phyloP scores from a whole-genome alignment of 805 yeast species.

The Dipodascus geniculatus region DNA sequence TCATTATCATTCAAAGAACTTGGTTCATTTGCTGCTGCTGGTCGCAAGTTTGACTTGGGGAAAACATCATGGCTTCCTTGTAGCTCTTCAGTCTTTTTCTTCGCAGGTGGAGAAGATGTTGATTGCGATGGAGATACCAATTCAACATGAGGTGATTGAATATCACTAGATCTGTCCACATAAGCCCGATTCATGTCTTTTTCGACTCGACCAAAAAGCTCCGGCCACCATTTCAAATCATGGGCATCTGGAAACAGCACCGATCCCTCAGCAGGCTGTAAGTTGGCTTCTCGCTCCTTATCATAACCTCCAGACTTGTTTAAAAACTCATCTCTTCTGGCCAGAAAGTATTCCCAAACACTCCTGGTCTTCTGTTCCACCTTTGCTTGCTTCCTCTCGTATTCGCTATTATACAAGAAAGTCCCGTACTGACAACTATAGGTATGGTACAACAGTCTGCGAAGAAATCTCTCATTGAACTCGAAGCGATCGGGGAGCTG shows the following conservation, averaged over 20 bases:
- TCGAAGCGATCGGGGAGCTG: conserved; percentile 71
- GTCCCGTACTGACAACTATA: conserved; percentile 95
- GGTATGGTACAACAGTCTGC: conserved; percentile 75
- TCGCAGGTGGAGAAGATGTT: not conserved
- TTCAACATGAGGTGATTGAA: not conserved
- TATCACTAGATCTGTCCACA: not conserved
- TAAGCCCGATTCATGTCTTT: conserved; percentile 42
- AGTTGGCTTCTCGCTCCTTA: conserved; percentile 13
- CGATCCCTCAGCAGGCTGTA: conserved; percentile 18
- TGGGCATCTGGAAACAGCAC: conserved; percentile 49
- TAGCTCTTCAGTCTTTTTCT: not conserved
- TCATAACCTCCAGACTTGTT: conserved; percentile 34
- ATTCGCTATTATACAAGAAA: conserved; percentile 66
- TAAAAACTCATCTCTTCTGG: conserved; percentile 58
- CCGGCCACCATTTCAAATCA: conserved; percentile 81
- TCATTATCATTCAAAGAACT: not conserved
- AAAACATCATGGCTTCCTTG: not conserved
- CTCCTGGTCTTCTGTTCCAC: conserved; percentile 46
- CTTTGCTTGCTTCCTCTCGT: conserved; percentile 39
- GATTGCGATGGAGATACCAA: not conserved
- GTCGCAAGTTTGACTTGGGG: not conserved
- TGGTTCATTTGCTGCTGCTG: not conserved
- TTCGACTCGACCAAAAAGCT: conserved; percentile 64
- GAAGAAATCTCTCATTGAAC: conserved; percentile 76
- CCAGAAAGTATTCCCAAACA: conserved; percentile 89